Percentiles rank a stretch among this genome's conserved stretches.
phyloP scores from a whole-genome alignment of 106 monocot genomes.

The Posidonia australis region DNA sequence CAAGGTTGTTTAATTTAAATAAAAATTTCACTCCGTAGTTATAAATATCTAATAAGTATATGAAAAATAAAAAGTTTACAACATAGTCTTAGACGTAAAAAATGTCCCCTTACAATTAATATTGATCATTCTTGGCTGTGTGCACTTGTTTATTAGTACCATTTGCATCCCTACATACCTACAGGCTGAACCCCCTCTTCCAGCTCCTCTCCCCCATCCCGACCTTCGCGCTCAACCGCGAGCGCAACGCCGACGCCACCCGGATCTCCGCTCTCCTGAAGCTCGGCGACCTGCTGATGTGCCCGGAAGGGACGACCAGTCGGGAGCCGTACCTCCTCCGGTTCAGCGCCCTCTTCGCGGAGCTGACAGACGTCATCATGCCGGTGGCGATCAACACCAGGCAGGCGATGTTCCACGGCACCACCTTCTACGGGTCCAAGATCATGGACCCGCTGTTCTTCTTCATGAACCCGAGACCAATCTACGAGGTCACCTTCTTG shows the following conservation, averaged over 20 bases:
- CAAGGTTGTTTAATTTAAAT: too few species aligned
- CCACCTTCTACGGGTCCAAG: conserved; percentile 70
- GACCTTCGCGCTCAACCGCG: conserved; percentile 38
- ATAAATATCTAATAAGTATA: too few species aligned
- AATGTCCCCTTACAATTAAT: too few species aligned
- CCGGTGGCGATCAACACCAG: conserved; percentile 60
- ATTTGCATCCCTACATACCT: background rate
- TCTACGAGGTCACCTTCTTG: conserved; percentile 71
- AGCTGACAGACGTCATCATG: conserved; percentile 60
- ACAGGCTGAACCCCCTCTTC: conserved; percentile 45
- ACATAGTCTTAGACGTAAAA: too few species aligned
- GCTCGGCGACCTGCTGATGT: conserved; percentile 61
- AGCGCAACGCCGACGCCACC: conserved; percentile 42
- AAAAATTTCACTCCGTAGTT: too few species aligned
- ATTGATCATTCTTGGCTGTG: too few species aligned
- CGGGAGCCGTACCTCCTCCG: conserved; percentile 75
- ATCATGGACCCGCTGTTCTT: conserved; percentile 83
- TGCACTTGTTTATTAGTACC: too few species aligned
- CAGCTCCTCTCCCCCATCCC: conserved; percentile 59
- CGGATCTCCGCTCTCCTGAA: conserved; percentile 39
- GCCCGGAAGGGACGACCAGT: conserved; percentile 88
- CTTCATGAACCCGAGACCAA: conserved; percentile 86
- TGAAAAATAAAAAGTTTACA: too few species aligned
- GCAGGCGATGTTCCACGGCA: conserved; percentile 56
- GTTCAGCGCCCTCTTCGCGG: conserved; percentile 79